These are phyloP conservation scores for Isabelozyma gotoi DNA, from an alignment of 805 yeast genomes.

Conservation along the genomic window DNA sequence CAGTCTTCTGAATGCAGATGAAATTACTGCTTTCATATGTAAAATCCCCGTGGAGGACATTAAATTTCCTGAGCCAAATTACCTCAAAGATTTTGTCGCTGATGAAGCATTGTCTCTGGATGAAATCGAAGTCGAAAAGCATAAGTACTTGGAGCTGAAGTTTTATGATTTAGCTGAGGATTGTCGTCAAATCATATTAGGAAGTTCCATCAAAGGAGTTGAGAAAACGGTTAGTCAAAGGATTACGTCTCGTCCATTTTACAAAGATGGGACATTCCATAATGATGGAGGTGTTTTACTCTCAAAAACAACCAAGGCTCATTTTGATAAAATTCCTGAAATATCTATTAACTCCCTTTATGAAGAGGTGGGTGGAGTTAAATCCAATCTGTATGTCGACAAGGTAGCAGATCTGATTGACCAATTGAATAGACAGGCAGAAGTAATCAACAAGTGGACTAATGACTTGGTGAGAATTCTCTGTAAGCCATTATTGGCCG, in stretches of 20 bases:
- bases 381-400: slow-evolving; percentile 17
- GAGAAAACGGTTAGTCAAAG: slow-evolving; percentile 20
- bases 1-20: slow-evolving; percentile 11
- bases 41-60: slow-evolving; percentile 11
- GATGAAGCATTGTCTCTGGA: neutral
- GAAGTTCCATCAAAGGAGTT: slow-evolving; percentile 28
- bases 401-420: slow-evolving; percentile 16
- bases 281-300: slow-evolving; percentile 31
- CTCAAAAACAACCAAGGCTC: slow-evolving; percentile 33
- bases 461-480: slow-evolving; percentile 42
- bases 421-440: slow-evolving; percentile 53
- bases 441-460: slow-evolving; percentile 52
- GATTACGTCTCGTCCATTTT: slow-evolving; percentile 20
- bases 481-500: slow-evolving; percentile 46
- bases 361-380: slow-evolving; percentile 17
- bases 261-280: slow-evolving; percentile 8
- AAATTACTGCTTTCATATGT: slow-evolving; percentile 21
- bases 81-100: neutral
- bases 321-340: slow-evolving; percentile 29
- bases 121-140: slow-evolving; percentile 5
- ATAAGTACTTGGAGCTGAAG: slow-evolving; percentile 24
- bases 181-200: slow-evolving; percentile 31
- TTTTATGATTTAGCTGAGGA: slow-evolving; percentile 37
- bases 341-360: slow-evolving; percentile 16
- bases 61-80: slow-evolving; percentile 4